Percentiles rank a stretch among this genome's conserved stretches.
Evolutionary conservation across 2,329 filamentous ascomycete species (phyloP).

Genomic region (Pyrenophora teres): DNA sequence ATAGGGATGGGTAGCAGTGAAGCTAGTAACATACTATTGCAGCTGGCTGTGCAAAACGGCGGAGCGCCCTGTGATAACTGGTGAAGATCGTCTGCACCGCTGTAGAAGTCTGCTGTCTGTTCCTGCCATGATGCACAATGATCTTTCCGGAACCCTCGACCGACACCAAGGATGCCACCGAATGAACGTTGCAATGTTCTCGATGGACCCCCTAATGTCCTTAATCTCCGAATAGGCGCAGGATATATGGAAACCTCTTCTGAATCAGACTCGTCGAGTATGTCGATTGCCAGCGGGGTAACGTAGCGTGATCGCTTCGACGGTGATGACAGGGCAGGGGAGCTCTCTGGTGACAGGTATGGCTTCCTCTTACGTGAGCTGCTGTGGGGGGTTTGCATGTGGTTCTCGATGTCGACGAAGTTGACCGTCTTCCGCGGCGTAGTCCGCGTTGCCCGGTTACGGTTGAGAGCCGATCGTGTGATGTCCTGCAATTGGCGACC

Average conservation of each 20-base stretch:
- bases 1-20: neutral
- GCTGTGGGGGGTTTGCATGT: constrained; percentile 39
- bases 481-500: constrained; percentile 56
- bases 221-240: constrained; percentile 47
- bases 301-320: constrained; percentile 42
- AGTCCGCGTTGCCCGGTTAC: constrained; percentile 33
- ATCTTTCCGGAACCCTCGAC: constrained; percentile 48
- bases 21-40: constrained; percentile 61
- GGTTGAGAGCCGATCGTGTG: constrained; percentile 53
- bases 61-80: constrained; percentile 56
- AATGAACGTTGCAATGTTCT: constrained; percentile 54
- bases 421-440: constrained; percentile 49
- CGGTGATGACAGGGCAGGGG: constrained; percentile 50
- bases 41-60: constrained; percentile 69
- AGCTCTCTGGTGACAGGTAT: constrained; percentile 50
- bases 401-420: constrained; percentile 43
- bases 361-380: constrained; percentile 45
- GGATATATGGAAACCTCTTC: constrained; percentile 33
- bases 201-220: constrained; percentile 38
- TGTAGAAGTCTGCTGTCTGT: constrained; percentile 65
- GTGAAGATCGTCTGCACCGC: constrained; percentile 59
- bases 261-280: constrained; percentile 37
- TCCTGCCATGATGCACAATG: constrained; percentile 61
- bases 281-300: constrained; percentile 37
- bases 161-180: constrained; percentile 49